phyloP scores from a whole-genome alignment of 2,329 filamentous ascomycete genomes.

The Botrytis hyacinthi region DNA sequence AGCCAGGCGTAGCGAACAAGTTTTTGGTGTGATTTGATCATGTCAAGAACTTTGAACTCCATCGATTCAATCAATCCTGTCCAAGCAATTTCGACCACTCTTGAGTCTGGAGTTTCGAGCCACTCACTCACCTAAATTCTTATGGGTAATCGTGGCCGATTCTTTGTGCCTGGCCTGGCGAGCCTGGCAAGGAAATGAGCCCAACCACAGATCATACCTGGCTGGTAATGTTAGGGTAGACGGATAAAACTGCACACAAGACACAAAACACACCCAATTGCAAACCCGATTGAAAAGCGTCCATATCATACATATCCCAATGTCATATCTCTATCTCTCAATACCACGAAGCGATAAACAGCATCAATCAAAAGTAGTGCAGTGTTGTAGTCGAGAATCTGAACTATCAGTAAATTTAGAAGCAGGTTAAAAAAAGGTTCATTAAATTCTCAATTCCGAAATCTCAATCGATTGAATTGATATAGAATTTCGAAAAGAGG shows the following conservation, averaged over 20 bases:
- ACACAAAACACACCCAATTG: background rate
- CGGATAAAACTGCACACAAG: background rate
- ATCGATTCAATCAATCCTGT: background rate
- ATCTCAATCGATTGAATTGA: background rate
- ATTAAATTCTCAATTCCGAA: background rate
- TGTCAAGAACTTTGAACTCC: background rate
- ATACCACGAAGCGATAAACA: background rate
- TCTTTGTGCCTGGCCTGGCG: background rate
- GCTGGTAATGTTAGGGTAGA: background rate
- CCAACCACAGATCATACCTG: background rate
- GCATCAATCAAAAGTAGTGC: background rate
- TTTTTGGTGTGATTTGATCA: background rate
- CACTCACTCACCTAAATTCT: background rate
- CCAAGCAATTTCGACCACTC: background rate
- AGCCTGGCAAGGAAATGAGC: background rate
- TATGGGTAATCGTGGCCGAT: background rate
- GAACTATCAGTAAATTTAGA: background rate
- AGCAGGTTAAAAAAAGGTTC: background rate
- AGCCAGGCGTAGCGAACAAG: background rate
- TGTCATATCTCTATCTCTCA: background rate
- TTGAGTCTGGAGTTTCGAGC: background rate
- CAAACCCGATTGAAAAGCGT: background rate
- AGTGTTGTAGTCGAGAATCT: background rate
- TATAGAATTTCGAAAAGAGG: background rate
- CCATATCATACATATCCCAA: background rate